phyloP scores from a whole-genome alignment of 805 yeast species.

The Teunomyces cretensis region DNA sequence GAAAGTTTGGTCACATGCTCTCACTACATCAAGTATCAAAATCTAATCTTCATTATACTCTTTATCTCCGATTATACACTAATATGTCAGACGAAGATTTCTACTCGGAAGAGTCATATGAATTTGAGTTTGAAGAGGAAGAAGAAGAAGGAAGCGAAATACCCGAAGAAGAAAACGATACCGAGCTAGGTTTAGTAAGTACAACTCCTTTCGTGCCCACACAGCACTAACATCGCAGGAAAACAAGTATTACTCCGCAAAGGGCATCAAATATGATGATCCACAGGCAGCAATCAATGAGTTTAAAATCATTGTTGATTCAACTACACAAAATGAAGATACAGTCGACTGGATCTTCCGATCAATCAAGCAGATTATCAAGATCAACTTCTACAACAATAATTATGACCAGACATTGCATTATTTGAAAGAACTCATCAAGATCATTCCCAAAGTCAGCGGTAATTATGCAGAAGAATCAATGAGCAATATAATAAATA shows the following conservation, averaged over 20 bases:
- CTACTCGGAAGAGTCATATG: conserved; percentile 15
- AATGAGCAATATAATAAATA: conserved; percentile 32
- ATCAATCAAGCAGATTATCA: conserved; percentile 41
- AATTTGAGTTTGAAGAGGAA: conserved; percentile 16
- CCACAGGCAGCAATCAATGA: conserved; percentile 21
- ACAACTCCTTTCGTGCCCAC: background rate
- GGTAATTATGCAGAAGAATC: conserved; percentile 42
- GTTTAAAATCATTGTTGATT: conserved; percentile 15
- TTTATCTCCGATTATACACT: background rate
- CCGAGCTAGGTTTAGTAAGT: conserved; percentile 7
- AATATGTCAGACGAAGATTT: conserved; percentile 17
- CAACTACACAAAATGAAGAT: conserved; percentile 10
- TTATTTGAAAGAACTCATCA: conserved; percentile 21
- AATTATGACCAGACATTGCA: conserved; percentile 22
- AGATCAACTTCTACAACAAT: conserved; percentile 27
- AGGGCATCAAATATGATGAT: conserved; percentile 37
- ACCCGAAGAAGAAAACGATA: conserved; percentile 2
- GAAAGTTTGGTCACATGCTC: background rate
- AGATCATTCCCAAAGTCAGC: conserved; percentile 25
- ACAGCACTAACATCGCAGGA: conserved; percentile 23
- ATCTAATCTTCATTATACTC: background rate
- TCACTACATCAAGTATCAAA: background rate
- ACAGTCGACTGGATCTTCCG: conserved; percentile 36
- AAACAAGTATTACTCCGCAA: conserved; percentile 37
- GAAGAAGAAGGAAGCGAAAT: conserved; percentile 11